A percentile compares a stretch with the other conserved stretches of the same genome.
phyloP scores from a whole-genome alignment of 192 early-diverging fungal genomes.

The Backusella parvicylindrica region DNA sequence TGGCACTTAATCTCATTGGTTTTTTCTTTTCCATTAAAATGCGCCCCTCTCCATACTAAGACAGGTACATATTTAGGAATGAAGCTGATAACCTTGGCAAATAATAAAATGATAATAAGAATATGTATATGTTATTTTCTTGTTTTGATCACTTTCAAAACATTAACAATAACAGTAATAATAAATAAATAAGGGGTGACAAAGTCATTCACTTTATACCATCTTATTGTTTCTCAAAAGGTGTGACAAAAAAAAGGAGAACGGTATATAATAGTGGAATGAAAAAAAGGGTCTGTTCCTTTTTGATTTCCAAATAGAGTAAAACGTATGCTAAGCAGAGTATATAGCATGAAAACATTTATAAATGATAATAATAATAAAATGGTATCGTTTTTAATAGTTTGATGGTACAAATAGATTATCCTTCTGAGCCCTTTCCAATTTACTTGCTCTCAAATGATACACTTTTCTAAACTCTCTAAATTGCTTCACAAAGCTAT shows the following conservation, averaged over 20 bases:
- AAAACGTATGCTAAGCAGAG: background rate
- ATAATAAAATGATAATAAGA: background rate
- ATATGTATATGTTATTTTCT: background rate
- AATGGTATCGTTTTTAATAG: background rate
- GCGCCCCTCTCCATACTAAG: background rate
- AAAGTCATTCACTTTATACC: too few species aligned
- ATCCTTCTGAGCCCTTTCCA: slow-evolving; percentile 39
- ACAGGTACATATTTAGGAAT: background rate
- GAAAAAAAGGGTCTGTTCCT: background rate
- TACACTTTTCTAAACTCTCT: slow-evolving; percentile 53
- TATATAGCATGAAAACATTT: background rate
- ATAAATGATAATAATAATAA: background rate
- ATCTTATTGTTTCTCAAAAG: background rate
- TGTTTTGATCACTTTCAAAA: background rate
- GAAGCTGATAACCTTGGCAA: background rate
- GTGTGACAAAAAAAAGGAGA: background rate
- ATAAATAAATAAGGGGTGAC: background rate
- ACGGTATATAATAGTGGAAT: background rate
- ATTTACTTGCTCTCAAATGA: slow-evolving; percentile 48
- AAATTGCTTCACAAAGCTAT: slow-evolving; percentile 46
- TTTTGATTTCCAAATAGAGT: background rate
- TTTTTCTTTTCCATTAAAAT: background rate
- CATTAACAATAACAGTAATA: background rate
- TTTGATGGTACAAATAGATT: slow-evolving; percentile 24
- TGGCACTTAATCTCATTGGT: background rate